phyloP scores from a whole-genome alignment of 305 asterid species.

The Fraxinus sp. region DNA sequence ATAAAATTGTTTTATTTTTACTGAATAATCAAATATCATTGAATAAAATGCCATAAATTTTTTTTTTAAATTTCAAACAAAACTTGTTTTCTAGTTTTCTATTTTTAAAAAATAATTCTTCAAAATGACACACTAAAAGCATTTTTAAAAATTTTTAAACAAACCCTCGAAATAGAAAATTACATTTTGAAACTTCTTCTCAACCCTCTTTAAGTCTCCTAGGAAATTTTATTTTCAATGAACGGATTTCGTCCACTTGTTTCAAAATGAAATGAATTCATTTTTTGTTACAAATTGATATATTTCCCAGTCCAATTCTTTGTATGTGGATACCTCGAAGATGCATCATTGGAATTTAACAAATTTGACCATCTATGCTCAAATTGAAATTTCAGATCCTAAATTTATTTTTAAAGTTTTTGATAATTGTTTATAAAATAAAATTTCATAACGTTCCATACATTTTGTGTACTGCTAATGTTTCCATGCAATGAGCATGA shows the following conservation, averaged over 20 bases:
- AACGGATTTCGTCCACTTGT: neutral
- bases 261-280: neutral
- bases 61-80: too few relatives aligned
- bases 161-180: too few relatives aligned
- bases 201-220: neutral
- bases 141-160: too few relatives aligned
- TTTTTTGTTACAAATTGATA: neutral
- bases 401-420: too few relatives aligned
- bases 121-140: too few relatives aligned
- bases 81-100: too few relatives aligned
- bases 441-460: neutral
- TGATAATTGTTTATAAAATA: neutral
- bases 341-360: neutral
- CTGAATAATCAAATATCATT: too few relatives aligned
- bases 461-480: too few relatives aligned
- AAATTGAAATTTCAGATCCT: neutral
- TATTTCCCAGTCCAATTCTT: neutral
- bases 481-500: neutral
- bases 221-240: too few relatives aligned
- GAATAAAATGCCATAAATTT: too few relatives aligned
- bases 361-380: neutral
- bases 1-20: too few relatives aligned
- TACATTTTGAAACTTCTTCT: neutral
- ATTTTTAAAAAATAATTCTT: too few relatives aligned
- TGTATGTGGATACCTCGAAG: neutral